A percentile compares a stretch with the other conserved stretches of the same genome.
Conservation (phyloP, 2,329 filamentous ascomycete species). For the Aspergillus jensenii region DNA sequence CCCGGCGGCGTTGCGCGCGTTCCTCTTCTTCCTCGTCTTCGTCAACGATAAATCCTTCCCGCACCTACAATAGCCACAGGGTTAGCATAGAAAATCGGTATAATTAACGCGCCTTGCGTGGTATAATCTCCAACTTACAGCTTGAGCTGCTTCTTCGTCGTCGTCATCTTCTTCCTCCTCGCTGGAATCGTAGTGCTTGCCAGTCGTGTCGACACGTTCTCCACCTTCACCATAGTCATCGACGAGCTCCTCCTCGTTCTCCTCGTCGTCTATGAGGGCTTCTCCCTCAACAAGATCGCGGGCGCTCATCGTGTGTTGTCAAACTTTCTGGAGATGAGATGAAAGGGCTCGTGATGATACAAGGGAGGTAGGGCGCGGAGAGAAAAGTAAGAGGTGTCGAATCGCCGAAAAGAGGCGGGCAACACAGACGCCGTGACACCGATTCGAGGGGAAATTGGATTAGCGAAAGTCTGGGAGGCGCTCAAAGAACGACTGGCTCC, state of each 20-base stretch:
- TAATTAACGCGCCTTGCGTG: not conserved
- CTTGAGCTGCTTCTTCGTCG: slow-evolving; percentile 78
- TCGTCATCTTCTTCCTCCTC: slow-evolving; percentile 92
- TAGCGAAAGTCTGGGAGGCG: slow-evolving; percentile 1
- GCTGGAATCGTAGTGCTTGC: slow-evolving; percentile 69
- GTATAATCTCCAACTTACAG: slow-evolving; percentile 51
- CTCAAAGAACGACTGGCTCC: slow-evolving; percentile 5
- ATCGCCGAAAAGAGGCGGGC: not conserved
- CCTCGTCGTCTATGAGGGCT: slow-evolving; percentile 83
- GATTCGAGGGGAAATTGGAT: not conserved
- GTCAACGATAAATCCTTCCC: slow-evolving; percentile 94
- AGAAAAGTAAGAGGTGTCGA: not conserved
- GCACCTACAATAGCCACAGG: slow-evolving; percentile 58
- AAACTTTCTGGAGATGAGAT: not conserved
- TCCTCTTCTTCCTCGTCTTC: slow-evolving; percentile 81
- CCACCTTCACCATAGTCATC: slow-evolving; percentile 68
- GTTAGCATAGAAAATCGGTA: slow-evolving; percentile 14
- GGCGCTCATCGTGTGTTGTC: slow-evolving; percentile 54
- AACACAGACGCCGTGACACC: not conserved
- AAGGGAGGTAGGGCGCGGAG: slow-evolving; percentile 1
- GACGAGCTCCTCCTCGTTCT: slow-evolving; percentile 78
- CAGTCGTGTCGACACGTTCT: slow-evolving; percentile 38
- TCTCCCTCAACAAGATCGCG: slow-evolving; percentile 75
- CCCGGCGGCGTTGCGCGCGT: slow-evolving; percentile 59
- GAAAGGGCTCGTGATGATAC: not conserved